phyloP scores from a whole-genome alignment of 495 filamentous ascomycete species.

The Pyrenula massariospora region DNA sequence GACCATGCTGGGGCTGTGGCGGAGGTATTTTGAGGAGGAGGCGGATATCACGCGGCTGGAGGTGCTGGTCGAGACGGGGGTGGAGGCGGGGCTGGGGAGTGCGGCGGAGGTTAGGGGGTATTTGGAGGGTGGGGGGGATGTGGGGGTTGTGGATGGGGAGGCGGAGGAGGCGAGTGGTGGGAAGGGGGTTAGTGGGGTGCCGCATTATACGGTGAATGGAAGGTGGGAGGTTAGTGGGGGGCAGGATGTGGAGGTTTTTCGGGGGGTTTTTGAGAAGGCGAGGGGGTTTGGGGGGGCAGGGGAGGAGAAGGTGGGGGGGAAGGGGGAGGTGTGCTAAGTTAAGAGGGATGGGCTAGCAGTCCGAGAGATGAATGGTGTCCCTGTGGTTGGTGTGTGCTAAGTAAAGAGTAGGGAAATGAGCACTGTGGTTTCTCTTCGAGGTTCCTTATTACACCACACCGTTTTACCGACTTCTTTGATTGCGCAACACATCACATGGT shows the following conservation, averaged over 20 bases:
- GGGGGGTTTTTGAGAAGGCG: neutral
- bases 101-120: constrained; percentile 3
- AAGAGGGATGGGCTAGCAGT: no score
- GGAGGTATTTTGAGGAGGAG: constrained; percentile 13
- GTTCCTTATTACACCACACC: no score
- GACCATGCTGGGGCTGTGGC: constrained; percentile 7
- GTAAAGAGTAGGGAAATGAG: no score
- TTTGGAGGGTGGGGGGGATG: constrained; percentile 3
- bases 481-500: no score
- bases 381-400: no score
- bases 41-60: constrained; percentile 9
- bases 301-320: neutral
- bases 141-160: constrained; percentile 4
- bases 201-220: constrained; percentile 3
- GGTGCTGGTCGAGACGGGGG: constrained; percentile 5
- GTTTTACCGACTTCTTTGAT: no score
- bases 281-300: no score
- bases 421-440: no score
- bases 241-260: neutral
- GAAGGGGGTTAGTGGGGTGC: constrained; percentile 8
- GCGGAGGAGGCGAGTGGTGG: neutral
- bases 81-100: constrained; percentile 4
- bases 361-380: no score
- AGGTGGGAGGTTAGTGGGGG: neutral
- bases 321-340: neutral